phyloP scores from a whole-genome alignment of 2,329 filamentous ascomycete genomes.

The Epichloe typhina region DNA sequence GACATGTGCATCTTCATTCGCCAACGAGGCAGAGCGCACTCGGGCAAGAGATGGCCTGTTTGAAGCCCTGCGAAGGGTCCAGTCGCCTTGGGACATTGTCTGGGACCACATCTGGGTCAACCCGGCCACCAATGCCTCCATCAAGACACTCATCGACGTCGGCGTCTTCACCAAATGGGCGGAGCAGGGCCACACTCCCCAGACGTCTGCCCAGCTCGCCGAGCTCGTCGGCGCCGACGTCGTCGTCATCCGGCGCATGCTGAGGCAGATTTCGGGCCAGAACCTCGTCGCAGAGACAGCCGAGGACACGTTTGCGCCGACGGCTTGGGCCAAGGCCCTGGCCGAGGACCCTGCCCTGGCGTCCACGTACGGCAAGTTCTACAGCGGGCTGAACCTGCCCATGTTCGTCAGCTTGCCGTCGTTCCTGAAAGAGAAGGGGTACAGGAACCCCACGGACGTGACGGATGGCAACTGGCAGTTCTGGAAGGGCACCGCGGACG shows the following conservation, averaged over 20 bases:
- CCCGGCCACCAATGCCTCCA: conserved; percentile 18
- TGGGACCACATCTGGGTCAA: conserved; percentile 25
- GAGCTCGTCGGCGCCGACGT: conserved; percentile 20
- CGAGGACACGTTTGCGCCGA: conserved; percentile 21
- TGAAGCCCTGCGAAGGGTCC: conserved; percentile 17
- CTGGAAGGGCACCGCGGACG: conserved; percentile 13
- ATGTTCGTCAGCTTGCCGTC: conserved; percentile 19
- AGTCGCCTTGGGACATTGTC: conserved; percentile 25
- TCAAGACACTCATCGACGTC: conserved; percentile 24
- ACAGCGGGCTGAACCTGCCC: conserved; percentile 18
- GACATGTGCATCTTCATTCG: conserved; percentile 16
- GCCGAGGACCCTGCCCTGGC: conserved; percentile 16
- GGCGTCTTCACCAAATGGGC: conserved; percentile 24
- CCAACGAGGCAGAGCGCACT: conserved; percentile 20
- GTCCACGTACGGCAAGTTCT: conserved; percentile 20
- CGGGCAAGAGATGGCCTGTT: conserved; percentile 19
- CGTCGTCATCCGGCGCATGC: conserved; percentile 21
- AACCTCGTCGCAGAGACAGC: conserved; percentile 20
- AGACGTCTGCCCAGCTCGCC: conserved; percentile 19
- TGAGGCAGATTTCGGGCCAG: conserved; percentile 23
- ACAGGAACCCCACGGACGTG: conserved; percentile 18
- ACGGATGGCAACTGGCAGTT: conserved; percentile 21
- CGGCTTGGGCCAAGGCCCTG: conserved; percentile 19
- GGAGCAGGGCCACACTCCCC: conserved; percentile 15
- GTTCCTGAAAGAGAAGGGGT: conserved; percentile 18